Evolutionary conservation across 352 stramenopile genomes (phyloP), one percentile per base, ranked within the genome.

Genomic region (Phytophthora sojae): DNA sequence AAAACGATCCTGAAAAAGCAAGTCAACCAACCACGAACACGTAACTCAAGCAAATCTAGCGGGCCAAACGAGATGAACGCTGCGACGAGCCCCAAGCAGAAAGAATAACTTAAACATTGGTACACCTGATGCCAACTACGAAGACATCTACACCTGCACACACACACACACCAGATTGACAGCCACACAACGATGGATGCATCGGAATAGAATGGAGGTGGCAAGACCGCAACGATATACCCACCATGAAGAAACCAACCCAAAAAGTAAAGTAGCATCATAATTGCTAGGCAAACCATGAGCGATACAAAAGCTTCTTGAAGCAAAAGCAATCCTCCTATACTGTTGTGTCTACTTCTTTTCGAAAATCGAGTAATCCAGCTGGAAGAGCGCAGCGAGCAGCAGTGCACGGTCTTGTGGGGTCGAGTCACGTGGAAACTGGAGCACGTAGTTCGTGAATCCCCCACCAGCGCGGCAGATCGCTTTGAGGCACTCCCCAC

Each of bases 311-410:
- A 9, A 64, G 17, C 26, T 32, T 44, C 21, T 52, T 19, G 15
- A 37, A 37, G 21, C 15, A 17, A 52, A 25, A 29, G n/a, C n/a
- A 54, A 54, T 54, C 21, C 17, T 45, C 25, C 25, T 26, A 26
- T 29, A 39, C n/a, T 19, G 11, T 14, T 14, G 17, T 32, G 35
- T 2, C 39, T 63, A 71, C 19, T 75, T 42, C 14, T 57, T 56
- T 69, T 93, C 83, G 45, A 91, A 93, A 56, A 79, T 60, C 39
- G 82, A 57, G 73, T 89, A 90, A 47, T 93, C 83, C 45, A 93
- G 54, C 42, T 87, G 78, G 59, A 91, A 89, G 15, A 90, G 67
- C 52, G 80, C 78, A 26, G 81, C 84, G 35, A 93, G 58, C 53
- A 92, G 67, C 23, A 93, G 64, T 37, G 82, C 79, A 44, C 82